Evolutionary conservation across 192 early-diverging fungal species (phyloP), one percentile per base, ranked within the genome.

Genomic region (Dissophora ornata): DNA sequence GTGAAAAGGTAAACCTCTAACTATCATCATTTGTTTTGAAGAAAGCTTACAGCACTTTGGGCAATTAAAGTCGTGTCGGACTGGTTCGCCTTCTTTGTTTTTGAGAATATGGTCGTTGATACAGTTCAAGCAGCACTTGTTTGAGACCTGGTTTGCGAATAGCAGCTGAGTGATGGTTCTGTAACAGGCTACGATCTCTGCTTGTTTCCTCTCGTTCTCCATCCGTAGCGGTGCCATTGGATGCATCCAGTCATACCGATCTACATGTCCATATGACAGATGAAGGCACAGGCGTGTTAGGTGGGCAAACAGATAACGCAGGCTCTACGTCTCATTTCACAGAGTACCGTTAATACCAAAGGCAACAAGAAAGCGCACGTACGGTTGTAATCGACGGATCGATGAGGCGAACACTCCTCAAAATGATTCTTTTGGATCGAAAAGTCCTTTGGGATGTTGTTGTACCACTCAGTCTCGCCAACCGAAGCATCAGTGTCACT

Each of bases 241-340:
- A 26, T 29, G 25, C 67, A 69, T 69, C 67, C 67, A 69, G 41
- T 69, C 57, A 12, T 53, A 69, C 0, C 22, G 48, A 60, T 69
- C 67, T 69, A 45, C n/a, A n/a, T n/a, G 15, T 33, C 13, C 36
- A 38, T 9, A 38, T 38, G n/a, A n/a, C n/a, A n/a, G n/a, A n/a
- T n/a, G n/a, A n/a, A n/a, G n/a, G n/a, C n/a, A n/a, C n/a, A n/a
- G n/a, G n/a, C n/a, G n/a, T n/a, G n/a, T n/a, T n/a, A n/a, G n/a
- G n/a, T n/a, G n/a, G n/a, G n/a, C n/a, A n/a, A n/a, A n/a, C n/a
- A n/a, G n/a, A n/a, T n/a, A n/a, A n/a, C n/a, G n/a, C n/a, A n/a
- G n/a, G n/a, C n/a, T n/a, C n/a, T n/a, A n/a, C n/a, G n/a, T n/a
- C n/a, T n/a, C n/a, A n/a, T n/a, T n/a, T n/a, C n/a, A n/a, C n/a